These are phyloP conservation scores for Gillenia trifoliata DNA, from an alignment of 306 rosid species.

Conservation along the genomic window DNA sequence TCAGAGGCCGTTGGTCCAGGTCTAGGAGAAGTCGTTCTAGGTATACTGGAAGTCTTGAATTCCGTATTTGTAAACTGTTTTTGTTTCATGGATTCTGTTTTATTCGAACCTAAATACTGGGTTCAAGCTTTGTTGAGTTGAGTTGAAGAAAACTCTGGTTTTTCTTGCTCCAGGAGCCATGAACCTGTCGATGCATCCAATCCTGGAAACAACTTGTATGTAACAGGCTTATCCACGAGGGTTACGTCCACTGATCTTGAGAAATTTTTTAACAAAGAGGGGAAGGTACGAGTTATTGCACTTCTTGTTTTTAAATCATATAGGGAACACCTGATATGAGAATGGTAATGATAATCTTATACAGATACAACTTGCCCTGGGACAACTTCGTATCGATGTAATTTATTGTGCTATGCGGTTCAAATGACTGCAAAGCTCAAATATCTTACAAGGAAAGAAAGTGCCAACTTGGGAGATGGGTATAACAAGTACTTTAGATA, in stretches of 20 bases:
- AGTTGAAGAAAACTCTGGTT: not conserved
- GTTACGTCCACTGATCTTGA: conserved; percentile 33
- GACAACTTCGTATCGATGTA: not conserved
- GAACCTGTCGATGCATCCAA: conserved; percentile 21
- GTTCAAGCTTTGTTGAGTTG: not conserved
- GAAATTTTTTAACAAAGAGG: conserved; percentile 34
- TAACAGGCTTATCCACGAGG: conserved; percentile 47
- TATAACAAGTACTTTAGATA: not conserved
- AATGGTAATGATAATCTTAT: not conserved
- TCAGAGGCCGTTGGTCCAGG: conserved; percentile 24
- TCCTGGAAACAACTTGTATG: conserved; percentile 52
- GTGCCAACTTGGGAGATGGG: not conserved
- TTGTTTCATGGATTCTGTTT: not conserved
- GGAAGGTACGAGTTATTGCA: conserved; percentile 30
- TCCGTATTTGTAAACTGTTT: not conserved
- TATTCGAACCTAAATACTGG: not conserved
- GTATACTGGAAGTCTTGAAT: conserved; percentile 2
- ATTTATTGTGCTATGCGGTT: not conserved
- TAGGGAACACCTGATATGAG: not conserved
- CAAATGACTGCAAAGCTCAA: not conserved
- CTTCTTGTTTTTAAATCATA: not conserved
- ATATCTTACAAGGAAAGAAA: not conserved
- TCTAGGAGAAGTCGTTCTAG: conserved; percentile 45
- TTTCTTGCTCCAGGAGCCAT: conserved; percentile 29
- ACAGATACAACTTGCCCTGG: not conserved